phyloP scores from a whole-genome alignment of 768 basidiomycete genomes.

The Filobasidium floriforme region DNA sequence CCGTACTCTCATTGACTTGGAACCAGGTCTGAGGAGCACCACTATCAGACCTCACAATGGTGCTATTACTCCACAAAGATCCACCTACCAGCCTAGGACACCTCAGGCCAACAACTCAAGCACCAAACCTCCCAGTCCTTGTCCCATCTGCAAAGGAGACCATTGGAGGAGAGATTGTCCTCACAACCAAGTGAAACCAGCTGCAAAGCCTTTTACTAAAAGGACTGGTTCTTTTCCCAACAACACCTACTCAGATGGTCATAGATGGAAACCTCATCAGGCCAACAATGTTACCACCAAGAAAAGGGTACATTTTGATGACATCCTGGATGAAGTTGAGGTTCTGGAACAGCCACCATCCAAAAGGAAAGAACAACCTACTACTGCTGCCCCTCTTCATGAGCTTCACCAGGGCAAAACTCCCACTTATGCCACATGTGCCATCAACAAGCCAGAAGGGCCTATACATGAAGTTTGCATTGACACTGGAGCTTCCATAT shows the following conservation, averaged over 20 bases:
- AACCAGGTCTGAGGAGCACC: slow-evolving; percentile 6
- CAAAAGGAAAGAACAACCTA: too few relatives aligned
- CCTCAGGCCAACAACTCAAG: background rate
- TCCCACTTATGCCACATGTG: background rate
- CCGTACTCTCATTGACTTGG: slow-evolving; percentile 15
- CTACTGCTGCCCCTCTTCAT: background rate
- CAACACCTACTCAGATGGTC: background rate
- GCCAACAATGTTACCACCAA: background rate
- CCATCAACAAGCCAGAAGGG: slow-evolving; percentile 5
- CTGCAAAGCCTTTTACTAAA: background rate
- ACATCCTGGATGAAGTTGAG: background rate
- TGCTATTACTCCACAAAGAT: background rate
- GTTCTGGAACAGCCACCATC: background rate
- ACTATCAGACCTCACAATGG: background rate
- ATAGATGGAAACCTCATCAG: background rate
- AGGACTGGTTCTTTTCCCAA: too few relatives aligned
- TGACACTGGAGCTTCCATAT: slow-evolving; percentile 12
- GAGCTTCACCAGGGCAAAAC: slow-evolving; percentile 7
- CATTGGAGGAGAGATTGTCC: slow-evolving; percentile 15
- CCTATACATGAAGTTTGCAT: slow-evolving; percentile 3
- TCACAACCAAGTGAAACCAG: background rate
- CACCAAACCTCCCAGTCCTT: too few relatives aligned
- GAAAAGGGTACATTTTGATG: background rate
- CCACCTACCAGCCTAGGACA: background rate
- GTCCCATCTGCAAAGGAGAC: too few relatives aligned